A percentile compares a stretch with the other conserved stretches of the same genome.
These are phyloP conservation scores for Colletotrichum australisinense DNA, from an alignment of 2,329 filamentous ascomycete genomes.

Conservation along the genomic window DNA sequence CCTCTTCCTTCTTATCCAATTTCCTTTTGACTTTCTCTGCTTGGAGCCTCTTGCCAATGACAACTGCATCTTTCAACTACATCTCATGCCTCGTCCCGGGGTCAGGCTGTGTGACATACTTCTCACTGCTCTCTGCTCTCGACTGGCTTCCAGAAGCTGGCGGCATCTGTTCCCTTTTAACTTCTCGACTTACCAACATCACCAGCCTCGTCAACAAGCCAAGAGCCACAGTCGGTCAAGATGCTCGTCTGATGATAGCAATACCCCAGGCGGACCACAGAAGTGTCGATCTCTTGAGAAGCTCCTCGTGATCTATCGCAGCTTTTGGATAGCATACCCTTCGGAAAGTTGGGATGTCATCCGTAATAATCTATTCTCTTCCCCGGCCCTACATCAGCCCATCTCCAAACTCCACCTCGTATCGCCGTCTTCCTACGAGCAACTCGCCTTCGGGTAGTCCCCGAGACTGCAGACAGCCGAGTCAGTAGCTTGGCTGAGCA, in stretches of 20 bases:
- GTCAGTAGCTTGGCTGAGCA: background rate
- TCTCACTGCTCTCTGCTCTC: background rate
- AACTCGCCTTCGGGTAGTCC: background rate
- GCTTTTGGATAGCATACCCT: background rate
- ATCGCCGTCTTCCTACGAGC: background rate
- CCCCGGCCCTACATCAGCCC: background rate
- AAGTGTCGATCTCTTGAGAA: background rate
- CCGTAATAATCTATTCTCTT: background rate
- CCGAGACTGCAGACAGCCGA: background rate
- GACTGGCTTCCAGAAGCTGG: background rate
- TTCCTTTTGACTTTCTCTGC: background rate
- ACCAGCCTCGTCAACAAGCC: background rate
- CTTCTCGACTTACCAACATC: too few relatives aligned
- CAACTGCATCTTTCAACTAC: conserved; percentile 12
- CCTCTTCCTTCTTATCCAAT: background rate
- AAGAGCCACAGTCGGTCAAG: background rate
- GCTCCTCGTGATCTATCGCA: background rate
- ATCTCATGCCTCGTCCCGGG: background rate
- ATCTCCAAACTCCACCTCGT: background rate
- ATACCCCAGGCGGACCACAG: background rate
- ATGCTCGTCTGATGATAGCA: background rate
- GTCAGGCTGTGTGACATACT: background rate
- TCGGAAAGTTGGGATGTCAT: background rate
- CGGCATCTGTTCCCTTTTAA: background rate
- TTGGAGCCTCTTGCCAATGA: conserved; percentile 22